phyloP scores from a whole-genome alignment of 768 basidiomycete species.

The Pleurotus salmoneostramineus region DNA sequence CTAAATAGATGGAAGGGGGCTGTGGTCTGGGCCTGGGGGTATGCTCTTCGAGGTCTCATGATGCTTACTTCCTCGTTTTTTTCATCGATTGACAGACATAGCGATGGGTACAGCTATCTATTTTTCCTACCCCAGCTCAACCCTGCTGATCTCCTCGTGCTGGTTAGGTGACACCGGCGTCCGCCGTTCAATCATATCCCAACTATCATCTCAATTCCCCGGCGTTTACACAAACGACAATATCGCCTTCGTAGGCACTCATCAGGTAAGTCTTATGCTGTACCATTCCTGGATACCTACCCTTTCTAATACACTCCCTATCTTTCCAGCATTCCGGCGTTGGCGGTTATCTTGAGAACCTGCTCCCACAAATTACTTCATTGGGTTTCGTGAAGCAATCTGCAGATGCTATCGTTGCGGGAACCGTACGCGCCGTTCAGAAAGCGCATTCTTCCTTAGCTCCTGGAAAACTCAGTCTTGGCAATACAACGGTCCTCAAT shows the following conservation, averaged over 20 bases:
- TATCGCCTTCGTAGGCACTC: constrained; percentile 72
- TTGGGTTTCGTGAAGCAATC: constrained; percentile 71
- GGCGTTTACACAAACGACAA: constrained; percentile 68
- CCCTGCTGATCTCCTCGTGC: constrained; percentile 8
- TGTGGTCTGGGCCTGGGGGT: neutral
- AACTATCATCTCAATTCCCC: constrained; percentile 53
- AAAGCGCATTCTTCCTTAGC: constrained; percentile 62
- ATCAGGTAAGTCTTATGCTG: constrained; percentile 20
- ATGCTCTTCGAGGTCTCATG: neutral
- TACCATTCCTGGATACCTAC: neutral
- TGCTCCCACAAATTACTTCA: constrained; percentile 73
- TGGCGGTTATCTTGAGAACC: constrained; percentile 74
- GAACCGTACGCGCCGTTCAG: constrained; percentile 65
- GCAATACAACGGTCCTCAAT: constrained; percentile 64
- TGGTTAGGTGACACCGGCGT: constrained; percentile 54
- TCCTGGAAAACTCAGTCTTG: constrained; percentile 55
- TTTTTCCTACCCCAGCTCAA: neutral
- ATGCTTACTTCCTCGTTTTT: constrained; percentile 1
- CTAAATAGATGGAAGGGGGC: neutral
- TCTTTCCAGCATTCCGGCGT: constrained; percentile 61
- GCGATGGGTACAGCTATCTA: constrained; percentile 51
- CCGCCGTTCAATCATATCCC: constrained; percentile 61
- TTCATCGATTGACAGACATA: constrained; percentile 44
- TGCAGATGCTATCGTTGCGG: constrained; percentile 67
- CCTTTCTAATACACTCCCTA: neutral